Evolutionary conservation across 768 basidiomycete genomes (phyloP).

Genomic region (Suillus subalutaceus): DNA sequence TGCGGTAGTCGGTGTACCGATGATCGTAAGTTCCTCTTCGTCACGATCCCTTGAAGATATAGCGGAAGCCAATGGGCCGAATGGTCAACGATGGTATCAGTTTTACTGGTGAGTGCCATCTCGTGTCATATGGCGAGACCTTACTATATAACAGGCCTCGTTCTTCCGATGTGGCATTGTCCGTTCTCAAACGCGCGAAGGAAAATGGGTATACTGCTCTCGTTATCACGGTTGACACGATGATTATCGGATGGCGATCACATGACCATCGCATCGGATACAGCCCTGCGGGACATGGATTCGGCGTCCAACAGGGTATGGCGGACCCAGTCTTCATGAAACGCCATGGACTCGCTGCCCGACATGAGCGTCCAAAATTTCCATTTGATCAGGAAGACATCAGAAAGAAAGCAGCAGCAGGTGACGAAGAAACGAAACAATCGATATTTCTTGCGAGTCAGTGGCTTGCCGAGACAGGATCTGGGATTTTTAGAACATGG

Average conservation of each 20-base stretch:
- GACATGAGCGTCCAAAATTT: conserved; percentile 34
- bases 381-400: conserved; percentile 38
- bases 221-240: conserved; percentile 49
- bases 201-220: conserved; percentile 43
- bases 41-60: conserved; percentile 55
- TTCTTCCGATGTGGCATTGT: conserved; percentile 40
- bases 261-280: conserved; percentile 44
- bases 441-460: conserved; percentile 36
- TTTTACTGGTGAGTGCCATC: conserved; percentile 42
- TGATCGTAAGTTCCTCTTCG: conserved; percentile 29
- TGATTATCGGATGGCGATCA: conserved; percentile 47
- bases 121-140: not conserved
- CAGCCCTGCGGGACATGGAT: conserved; percentile 38
- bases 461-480: conserved; percentile 42
- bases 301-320: conserved; percentile 43
- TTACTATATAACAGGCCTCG: conserved; percentile 35
- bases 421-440: conserved; percentile 35
- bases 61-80: conserved; percentile 45
- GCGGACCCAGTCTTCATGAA: conserved; percentile 54
- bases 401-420: conserved; percentile 25
- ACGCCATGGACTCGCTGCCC: conserved; percentile 30
- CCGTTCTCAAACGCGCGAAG: conserved; percentile 46
- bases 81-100: conserved; percentile 51
- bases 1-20: conserved; percentile 46
- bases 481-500: conserved; percentile 47